Conservation (phyloP, 495 filamentous ascomycete genomes). For the Glarea lozoyensis region DNA sequence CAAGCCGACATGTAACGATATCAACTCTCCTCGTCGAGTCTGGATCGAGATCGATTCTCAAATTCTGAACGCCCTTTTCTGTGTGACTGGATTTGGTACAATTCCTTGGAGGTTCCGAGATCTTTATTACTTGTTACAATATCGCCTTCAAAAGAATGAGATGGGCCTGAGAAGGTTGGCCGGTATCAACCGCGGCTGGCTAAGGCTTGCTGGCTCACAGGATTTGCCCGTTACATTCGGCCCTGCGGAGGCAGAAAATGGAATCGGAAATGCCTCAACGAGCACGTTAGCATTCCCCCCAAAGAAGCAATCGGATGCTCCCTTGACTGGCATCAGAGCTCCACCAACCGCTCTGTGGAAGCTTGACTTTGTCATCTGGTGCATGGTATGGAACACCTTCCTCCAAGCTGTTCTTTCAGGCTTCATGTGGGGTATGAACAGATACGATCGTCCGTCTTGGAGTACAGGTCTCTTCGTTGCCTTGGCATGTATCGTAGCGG, state of each 20-base stretch:
- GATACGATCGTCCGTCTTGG: slow-evolving; percentile 63
- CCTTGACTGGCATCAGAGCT: slow-evolving; percentile 55
- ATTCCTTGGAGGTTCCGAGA: slow-evolving; percentile 82
- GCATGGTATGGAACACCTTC: slow-evolving; percentile 66
- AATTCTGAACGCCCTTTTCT: slow-evolving; percentile 77
- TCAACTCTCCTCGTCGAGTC: slow-evolving; percentile 60
- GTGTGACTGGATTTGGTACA: slow-evolving; percentile 76
- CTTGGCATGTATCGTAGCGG: slow-evolving; percentile 58
- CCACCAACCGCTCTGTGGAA: slow-evolving; percentile 64
- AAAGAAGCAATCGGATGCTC: slow-evolving; percentile 41
- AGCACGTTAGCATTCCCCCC: slow-evolving; percentile 46
- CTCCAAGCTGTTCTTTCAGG: slow-evolving; percentile 59
- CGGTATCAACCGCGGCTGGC: slow-evolving; percentile 62
- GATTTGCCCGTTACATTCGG: slow-evolving; percentile 32
- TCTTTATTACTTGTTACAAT: slow-evolving; percentile 57
- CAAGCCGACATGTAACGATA: slow-evolving; percentile 58
- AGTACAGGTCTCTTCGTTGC: slow-evolving; percentile 66
- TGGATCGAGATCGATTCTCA: slow-evolving; percentile 86
- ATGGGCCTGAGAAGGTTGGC: slow-evolving; percentile 50
- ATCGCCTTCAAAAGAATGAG: slow-evolving; percentile 43
- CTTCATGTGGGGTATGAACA: slow-evolving; percentile 74
- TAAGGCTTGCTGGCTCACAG: slow-evolving; percentile 53
- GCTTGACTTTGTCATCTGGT: slow-evolving; percentile 70
- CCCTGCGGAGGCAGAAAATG: slow-evolving; percentile 34
- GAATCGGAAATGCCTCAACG: slow-evolving; percentile 23